Conservation (phyloP, 192 early-diverging fungal genomes). For the Haplosporangium gracile region DNA sequence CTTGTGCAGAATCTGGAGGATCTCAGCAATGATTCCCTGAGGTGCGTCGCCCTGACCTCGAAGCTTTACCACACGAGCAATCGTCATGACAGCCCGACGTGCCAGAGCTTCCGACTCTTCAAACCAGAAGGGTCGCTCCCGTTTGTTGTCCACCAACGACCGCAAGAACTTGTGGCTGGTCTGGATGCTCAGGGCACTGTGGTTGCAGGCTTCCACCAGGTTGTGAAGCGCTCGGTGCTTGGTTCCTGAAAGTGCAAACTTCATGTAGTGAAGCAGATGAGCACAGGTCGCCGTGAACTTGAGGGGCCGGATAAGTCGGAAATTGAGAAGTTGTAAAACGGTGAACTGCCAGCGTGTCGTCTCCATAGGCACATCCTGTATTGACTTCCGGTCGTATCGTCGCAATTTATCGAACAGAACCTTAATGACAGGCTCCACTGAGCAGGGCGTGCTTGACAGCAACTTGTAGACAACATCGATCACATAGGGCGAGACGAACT, state of each 20-base stretch:
- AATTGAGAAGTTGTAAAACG: conserved; percentile 79
- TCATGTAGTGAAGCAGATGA: conserved; percentile 76
- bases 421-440: conserved; percentile 77
- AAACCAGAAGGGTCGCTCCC: conserved; percentile 71
- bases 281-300: conserved; percentile 78
- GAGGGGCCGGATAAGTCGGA: conserved; percentile 78
- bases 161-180: conserved; percentile 73
- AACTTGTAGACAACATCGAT: conserved; percentile 84
- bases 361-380: conserved; percentile 38
- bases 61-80: conserved; percentile 68
- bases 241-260: conserved; percentile 73
- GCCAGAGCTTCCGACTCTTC: conserved; percentile 73
- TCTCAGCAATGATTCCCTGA: conserved; percentile 59
- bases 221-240: conserved; percentile 77
- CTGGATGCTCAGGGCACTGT: conserved; percentile 76
- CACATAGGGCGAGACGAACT: conserved; percentile 79
- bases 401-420: conserved; percentile 80
- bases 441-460: conserved; percentile 80
- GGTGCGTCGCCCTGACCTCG: conserved; percentile 67
- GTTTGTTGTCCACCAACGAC: conserved; percentile 65
- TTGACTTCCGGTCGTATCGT: conserved; percentile 74
- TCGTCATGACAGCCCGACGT: conserved; percentile 63
- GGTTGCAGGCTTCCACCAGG: conserved; percentile 72
- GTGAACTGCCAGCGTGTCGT: conserved; percentile 79
- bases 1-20: conserved; percentile 63